Base-by-base conservation (phyloP, 345 rosid species). In the Gossypium longicalyx region DNA sequence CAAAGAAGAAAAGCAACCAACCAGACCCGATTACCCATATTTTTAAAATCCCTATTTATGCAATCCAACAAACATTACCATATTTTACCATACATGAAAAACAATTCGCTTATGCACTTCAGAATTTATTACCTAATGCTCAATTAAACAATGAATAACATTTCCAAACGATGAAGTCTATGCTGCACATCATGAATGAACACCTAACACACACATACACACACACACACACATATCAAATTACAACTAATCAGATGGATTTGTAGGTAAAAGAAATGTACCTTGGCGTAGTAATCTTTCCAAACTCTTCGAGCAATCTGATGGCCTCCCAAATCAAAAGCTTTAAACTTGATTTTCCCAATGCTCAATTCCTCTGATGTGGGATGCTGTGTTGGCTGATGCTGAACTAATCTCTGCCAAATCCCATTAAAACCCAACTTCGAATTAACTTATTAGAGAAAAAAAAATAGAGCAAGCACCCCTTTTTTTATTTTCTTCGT, bases 211-310 rank as follows among this genome's bases (percentile, higher is more conserved):
- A 9, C 12, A 44, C 1, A 44, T 2, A 44, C 4, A 44, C 11
- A 44, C 11, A 3, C 12, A 44, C 1, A 10, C 12, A 45, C 3
- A 10, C 3, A 45, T 0, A 34, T 63, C 23, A n/a, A 8, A 41
- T 3, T 8, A 23, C 48, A 64, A 64, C 20, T 29, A 15, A 41
- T 34, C 48, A 29, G 7, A 23, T n/a, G 16, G 23, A 51, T 12
- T 29, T 2, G 49, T 6, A 9, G 45, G 41, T 12, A 13, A 49
- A 41, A 63, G 27, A 63, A 61, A 60, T 19, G 20, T 45, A 88
- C 97, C 93, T 91, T 89, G 9, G 97, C 90, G 69, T 89, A 91
- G 80, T 91, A 91, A 84, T 91, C 97, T 76, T 89, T 91, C 97
- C 97, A 91, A 15, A 91, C 97, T 19, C 97, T 78, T 4, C 97